Evolutionary conservation across 2,329 filamentous ascomycete genomes (phyloP).

Genomic region (Anisogramma anomala): DNA sequence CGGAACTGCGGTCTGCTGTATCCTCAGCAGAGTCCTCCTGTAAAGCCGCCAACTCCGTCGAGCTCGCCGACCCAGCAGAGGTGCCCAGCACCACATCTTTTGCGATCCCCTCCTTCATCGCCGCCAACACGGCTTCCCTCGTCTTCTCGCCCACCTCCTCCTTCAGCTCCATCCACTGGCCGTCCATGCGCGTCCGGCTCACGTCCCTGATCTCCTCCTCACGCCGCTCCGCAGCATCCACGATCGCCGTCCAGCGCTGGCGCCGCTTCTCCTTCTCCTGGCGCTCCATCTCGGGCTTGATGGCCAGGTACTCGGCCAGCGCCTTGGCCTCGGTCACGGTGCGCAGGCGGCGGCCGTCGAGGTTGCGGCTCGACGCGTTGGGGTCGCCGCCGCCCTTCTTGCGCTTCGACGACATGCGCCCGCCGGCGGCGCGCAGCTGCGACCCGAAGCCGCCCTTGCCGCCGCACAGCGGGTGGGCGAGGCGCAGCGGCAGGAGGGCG

Average conservation of each 20-base stretch:
- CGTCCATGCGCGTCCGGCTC: slow-evolving; percentile 61
- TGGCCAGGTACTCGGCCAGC: slow-evolving; percentile 83
- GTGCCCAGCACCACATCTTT: slow-evolving; percentile 48
- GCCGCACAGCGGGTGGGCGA: slow-evolving; percentile 69
- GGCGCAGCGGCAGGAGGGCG: slow-evolving; percentile 70
- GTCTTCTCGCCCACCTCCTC: slow-evolving; percentile 82
- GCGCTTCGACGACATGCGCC: slow-evolving; percentile 88
- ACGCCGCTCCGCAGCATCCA: slow-evolving; percentile 70
- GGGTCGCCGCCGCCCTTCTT: slow-evolving; percentile 79
- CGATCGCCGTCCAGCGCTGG: slow-evolving; percentile 77
- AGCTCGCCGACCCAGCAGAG: slow-evolving; percentile 37
- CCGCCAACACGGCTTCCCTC: slow-evolving; percentile 59
- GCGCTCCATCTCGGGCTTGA: slow-evolving; percentile 95
- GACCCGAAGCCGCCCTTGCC: slow-evolving; percentile 98
- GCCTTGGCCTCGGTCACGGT: slow-evolving; percentile 94
- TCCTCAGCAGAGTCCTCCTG: slow-evolving; percentile 25
- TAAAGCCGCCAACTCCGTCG: slow-evolving; percentile 21
- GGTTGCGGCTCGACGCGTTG: slow-evolving; percentile 82
- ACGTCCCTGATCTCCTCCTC: slow-evolving; percentile 75
- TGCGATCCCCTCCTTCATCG: slow-evolving; percentile 53
- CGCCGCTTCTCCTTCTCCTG: slow-evolving; percentile 81
- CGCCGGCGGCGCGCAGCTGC: slow-evolving; percentile 88
- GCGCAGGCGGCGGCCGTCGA: slow-evolving; percentile 79
- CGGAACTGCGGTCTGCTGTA: slow-evolving; percentile 29
- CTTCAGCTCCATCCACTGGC: slow-evolving; percentile 90